Evolutionary conservation across 2,329 filamentous ascomycete genomes (phyloP).

Genomic region (Penicillium hordei): DNA sequence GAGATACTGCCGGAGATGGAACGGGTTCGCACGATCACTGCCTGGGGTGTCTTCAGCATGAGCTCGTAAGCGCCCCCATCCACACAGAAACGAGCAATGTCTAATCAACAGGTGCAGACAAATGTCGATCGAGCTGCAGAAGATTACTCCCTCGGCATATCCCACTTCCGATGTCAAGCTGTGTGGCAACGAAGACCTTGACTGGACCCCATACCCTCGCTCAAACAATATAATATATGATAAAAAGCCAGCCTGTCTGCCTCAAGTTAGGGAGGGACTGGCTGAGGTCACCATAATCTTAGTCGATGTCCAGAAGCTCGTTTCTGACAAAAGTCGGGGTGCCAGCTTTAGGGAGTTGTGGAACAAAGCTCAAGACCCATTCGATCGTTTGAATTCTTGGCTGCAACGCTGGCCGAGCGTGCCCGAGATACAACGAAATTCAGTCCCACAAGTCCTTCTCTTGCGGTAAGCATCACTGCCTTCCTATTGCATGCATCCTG

Average conservation of each 20-base stretch:
- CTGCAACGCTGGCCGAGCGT: conserved; percentile 21
- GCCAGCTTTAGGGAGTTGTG: conserved; percentile 19
- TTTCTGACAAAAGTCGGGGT: conserved; percentile 19
- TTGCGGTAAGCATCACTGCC: conserved; percentile 29
- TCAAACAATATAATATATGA: conserved; percentile 30
- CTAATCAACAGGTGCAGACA: conserved; percentile 25
- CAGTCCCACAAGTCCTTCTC: conserved; percentile 30
- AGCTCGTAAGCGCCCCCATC: conserved; percentile 26
- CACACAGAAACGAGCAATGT: background rate
- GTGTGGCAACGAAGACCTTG: conserved; percentile 17
- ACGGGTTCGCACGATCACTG: conserved; percentile 26
- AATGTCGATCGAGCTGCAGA: conserved; percentile 30
- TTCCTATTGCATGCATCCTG: background rate
- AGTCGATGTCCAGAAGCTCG: conserved; percentile 26
- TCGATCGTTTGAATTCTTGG: conserved; percentile 26
- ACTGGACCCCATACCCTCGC: conserved; percentile 38
- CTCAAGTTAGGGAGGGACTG: conserved; percentile 24
- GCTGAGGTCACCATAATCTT: conserved; percentile 25
- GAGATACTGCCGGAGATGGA: conserved; percentile 20
- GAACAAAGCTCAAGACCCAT: conserved; percentile 18
- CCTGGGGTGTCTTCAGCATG: conserved; percentile 34
- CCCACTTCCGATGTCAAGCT: conserved; percentile 20
- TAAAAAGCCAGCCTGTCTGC: conserved; percentile 29
- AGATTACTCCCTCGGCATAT: conserved; percentile 17
- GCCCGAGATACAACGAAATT: conserved; percentile 17